Evolutionary conservation across 495 filamentous ascomycete species (phyloP).

Genomic region (Xylaria bambusicola): DNA sequence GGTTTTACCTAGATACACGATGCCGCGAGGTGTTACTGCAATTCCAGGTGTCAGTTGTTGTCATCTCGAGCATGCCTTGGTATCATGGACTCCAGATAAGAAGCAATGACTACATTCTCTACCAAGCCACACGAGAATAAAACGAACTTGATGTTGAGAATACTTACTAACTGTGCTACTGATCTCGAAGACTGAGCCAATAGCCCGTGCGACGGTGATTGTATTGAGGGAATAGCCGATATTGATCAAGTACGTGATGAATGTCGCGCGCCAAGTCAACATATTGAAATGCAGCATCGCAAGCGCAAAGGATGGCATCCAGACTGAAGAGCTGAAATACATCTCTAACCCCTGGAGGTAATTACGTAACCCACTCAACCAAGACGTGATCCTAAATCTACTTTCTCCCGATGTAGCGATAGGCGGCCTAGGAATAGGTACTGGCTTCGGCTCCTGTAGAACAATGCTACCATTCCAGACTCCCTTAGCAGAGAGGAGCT

Average conservation of each 20-base stretch:
- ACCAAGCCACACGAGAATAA: neutral
- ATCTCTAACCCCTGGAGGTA: conserved; percentile 38
- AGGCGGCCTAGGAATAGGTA: conserved; percentile 5
- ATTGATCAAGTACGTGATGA: conserved; percentile 61
- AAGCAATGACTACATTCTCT: no score
- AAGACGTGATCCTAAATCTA: conserved; percentile 7
- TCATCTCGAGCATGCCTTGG: neutral
- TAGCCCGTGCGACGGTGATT: conserved; percentile 55
- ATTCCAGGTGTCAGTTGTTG: neutral
- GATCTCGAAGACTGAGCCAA: conserved; percentile 56
- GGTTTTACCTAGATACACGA: conserved; percentile 36
- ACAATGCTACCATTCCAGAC: conserved; percentile 39
- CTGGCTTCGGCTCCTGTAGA: conserved; percentile 30
- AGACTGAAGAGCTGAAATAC: conserved; percentile 47
- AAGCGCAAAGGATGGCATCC: conserved; percentile 56
- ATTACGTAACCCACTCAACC: conserved; percentile 21
- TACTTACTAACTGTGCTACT: conserved; percentile 40
- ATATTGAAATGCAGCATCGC: conserved; percentile 61
- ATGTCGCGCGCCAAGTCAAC: conserved; percentile 59
- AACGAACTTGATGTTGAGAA: neutral
- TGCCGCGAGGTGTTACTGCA: conserved; percentile 38
- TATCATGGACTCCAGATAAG: no score
- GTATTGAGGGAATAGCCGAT: conserved; percentile 54
- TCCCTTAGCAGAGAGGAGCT: conserved; percentile 39
- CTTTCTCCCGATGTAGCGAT: conserved; percentile 14